These are phyloP conservation scores for Hibiscus trionum DNA, from an alignment of 345 rosid genomes.

Conservation along the genomic window DNA sequence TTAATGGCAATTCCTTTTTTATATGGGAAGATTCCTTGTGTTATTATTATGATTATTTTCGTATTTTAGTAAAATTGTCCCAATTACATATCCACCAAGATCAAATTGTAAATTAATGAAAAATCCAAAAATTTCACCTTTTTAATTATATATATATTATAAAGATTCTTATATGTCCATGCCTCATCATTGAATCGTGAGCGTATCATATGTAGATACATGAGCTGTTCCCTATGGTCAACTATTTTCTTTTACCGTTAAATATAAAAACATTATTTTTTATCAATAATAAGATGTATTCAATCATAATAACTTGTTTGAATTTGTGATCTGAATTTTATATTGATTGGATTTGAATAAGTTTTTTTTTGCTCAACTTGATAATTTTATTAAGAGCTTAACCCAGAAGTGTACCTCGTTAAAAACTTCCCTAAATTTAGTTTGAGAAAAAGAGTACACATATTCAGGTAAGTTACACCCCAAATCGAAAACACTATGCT, in stretches of 20 bases:
- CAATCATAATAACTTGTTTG: too few relatives aligned
- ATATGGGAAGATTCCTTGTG: conserved; percentile 18
- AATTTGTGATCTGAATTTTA: too few relatives aligned
- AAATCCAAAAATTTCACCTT: background rate
- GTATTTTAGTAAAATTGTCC: conserved; percentile 18
- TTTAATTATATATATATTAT: too few relatives aligned
- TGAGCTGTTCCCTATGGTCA: conserved; percentile 42
- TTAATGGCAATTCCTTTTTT: background rate
- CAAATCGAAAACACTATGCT: too few relatives aligned
- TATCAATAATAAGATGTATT: too few relatives aligned
- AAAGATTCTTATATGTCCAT: conserved; percentile 8
- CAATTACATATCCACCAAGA: conserved; percentile 5
- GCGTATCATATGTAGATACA: conserved; percentile 46
- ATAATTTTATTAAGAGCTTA: too few relatives aligned
- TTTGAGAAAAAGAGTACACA: too few relatives aligned
- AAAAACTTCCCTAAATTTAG: too few relatives aligned
- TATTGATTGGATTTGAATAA: too few relatives aligned
- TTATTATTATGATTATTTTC: background rate
- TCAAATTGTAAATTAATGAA: conserved; percentile 12
- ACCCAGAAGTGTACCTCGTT: too few relatives aligned
- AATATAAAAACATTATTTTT: background rate
- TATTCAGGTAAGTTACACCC: too few relatives aligned
- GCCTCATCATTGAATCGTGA: conserved; percentile 34
- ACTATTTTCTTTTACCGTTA: conserved; percentile 15
- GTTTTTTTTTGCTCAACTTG: too few relatives aligned